A percentile compares a stretch with the other conserved stretches of the same genome.
These are phyloP conservation scores for Zygoascus bituminiphila DNA, from an alignment of 805 yeast species.

Conservation along the genomic window DNA sequence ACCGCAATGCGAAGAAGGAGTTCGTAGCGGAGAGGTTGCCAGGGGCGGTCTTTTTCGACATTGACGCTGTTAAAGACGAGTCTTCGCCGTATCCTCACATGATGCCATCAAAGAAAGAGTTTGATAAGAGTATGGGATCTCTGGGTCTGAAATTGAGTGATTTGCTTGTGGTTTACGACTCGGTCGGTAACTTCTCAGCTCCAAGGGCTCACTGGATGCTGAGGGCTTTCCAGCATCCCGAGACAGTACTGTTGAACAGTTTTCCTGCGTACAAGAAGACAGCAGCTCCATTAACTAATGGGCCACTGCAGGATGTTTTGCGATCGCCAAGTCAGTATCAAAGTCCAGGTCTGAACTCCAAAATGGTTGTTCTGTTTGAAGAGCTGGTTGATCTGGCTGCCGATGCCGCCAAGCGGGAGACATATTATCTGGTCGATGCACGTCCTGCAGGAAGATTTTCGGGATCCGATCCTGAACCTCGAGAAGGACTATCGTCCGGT, in stretches of 20 bases:
- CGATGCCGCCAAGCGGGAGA: conserved; percentile 26
- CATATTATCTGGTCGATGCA: conserved; percentile 62
- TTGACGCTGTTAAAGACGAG: conserved; percentile 58
- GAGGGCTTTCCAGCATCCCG: conserved; percentile 65
- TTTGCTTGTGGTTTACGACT: conserved; percentile 72
- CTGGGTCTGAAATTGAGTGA: conserved; percentile 37
- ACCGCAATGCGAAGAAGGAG: conserved; percentile 44
- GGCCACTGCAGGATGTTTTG: conserved; percentile 23
- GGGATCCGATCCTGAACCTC: conserved; percentile 80
- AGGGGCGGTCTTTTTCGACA: conserved; percentile 65
- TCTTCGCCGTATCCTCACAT: conserved; percentile 76
- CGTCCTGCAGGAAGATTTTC: conserved; percentile 66
- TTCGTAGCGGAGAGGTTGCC: conserved; percentile 52
- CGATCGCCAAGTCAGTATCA: conserved; percentile 19
- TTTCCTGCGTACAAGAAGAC: conserved; percentile 43
- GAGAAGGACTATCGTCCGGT: conserved; percentile 82
- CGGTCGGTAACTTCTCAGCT: conserved; percentile 73
- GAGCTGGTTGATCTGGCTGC: conserved; percentile 54
- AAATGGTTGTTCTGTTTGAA: conserved; percentile 59
- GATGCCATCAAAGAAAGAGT: conserved; percentile 60
- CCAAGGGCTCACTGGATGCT: conserved; percentile 94
- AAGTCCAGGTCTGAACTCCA: conserved; percentile 29
- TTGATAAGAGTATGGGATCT: conserved; percentile 36
- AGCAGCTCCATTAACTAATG: conserved; percentile 37
- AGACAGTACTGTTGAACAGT: conserved; percentile 64